A percentile compares a stretch with the other conserved stretches of the same genome.
These are phyloP conservation scores for Stagonosporopsis chrysanthemi DNA, from an alignment of 2,329 filamentous ascomycete genomes.

Conservation along the genomic window DNA sequence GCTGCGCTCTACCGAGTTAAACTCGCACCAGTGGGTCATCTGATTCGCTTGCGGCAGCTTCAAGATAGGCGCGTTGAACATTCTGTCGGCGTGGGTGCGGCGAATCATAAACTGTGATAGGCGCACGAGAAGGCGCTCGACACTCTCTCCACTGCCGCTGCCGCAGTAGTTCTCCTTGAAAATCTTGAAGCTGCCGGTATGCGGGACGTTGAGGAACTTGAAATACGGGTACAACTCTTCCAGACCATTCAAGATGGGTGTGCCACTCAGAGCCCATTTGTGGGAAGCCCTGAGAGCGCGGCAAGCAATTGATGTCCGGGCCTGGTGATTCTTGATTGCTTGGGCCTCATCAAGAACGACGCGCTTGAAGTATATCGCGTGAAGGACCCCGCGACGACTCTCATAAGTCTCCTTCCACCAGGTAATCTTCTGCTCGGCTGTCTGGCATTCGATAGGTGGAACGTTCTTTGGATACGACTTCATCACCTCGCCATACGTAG, in stretches of 20 bases:
- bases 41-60: constrained; percentile 60
- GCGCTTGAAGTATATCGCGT: constrained; percentile 52
- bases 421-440: constrained; percentile 49
- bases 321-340: constrained; percentile 59
- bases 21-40: constrained; percentile 53
- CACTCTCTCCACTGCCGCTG: constrained; percentile 37
- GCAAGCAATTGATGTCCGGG: constrained; percentile 56
- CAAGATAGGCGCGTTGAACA: constrained; percentile 63
- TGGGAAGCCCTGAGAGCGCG: constrained; percentile 50
- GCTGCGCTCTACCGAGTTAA: constrained; percentile 60
- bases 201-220: constrained; percentile 54
- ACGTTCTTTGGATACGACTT: constrained; percentile 53
- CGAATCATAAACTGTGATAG: constrained; percentile 61
- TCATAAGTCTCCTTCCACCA: constrained; percentile 49
- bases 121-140: constrained; percentile 47
- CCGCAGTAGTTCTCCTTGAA: constrained; percentile 56
- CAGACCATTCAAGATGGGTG: constrained; percentile 50
- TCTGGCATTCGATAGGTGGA: constrained; percentile 48
- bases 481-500: constrained; percentile 54
- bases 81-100: constrained; percentile 60
- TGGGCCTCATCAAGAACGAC: constrained; percentile 67
- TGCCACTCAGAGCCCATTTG: constrained; percentile 55
- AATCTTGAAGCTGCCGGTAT: constrained; percentile 51
- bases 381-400: constrained; percentile 43
- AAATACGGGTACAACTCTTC: constrained; percentile 51